Evolutionary conservation across 345 rosid genomes (phyloP), one percentile per base, ranked within the genome.

Genomic region (Eucalyptus pauciflora): DNA sequence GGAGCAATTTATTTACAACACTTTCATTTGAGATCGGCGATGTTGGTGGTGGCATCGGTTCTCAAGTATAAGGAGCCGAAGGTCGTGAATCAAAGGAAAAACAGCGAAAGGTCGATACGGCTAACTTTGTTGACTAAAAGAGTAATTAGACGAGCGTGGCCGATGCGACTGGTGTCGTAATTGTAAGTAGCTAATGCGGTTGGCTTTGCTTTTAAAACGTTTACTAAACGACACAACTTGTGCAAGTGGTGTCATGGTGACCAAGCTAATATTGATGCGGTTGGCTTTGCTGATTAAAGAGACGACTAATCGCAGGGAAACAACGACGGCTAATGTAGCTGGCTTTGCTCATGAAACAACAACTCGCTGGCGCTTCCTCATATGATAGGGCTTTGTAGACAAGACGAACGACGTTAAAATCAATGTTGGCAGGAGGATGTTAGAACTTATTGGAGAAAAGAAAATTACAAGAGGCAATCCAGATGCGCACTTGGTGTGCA

Each of bases 151-250:
- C 4, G 7, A 60, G 13, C 1, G 31, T 7, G 13, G 31, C 29
- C 15, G 1, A 60, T 10, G 15, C 0, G 67, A 0, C 67, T 60
- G 29, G 15, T 12, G 3, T 60, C 13, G n/a, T 60, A 25, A 2
- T 5, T 4, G 14, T 12, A 27, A 60, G 67, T 27, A 25, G 10
- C 0, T 15, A 27, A 60, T 60, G 31, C 31, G 15, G 31, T 12
- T 60, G 31, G 13, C 64, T 25, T 58, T 25, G 64, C 64, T 58
- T 58, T 58, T 11, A 10, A 58, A 58, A 58, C 29, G 27, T 4
- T 58, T 58, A 58, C 29, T 58, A 27, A 58, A 10, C 13, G 64
- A 25, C 13, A 11, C 27, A 27, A 11, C 64, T 5, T 2, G 13
- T 58, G 64, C 29, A 27, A 27, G 13, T 25, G 13, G 29, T 25